Evolutionary conservation across 164 flowering plant species (phyloP).

Genomic region (Magnolia officinalis): DNA sequence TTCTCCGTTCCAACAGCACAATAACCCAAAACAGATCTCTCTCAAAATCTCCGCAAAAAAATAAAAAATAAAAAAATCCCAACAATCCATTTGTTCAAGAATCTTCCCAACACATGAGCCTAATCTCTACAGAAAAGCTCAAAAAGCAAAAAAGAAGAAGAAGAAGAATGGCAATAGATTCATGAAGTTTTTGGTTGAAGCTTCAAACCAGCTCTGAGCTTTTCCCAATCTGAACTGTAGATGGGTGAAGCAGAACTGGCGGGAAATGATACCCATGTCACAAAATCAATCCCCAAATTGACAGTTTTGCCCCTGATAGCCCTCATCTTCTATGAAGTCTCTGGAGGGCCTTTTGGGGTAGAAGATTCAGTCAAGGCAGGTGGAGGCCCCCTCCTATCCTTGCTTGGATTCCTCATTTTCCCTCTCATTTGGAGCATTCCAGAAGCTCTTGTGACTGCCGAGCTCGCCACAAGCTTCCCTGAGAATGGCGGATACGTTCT

Average conservation of each 20-base stretch:
- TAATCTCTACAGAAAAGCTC: background rate
- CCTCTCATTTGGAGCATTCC: slow-evolving; percentile 91
- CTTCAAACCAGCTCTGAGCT: background rate
- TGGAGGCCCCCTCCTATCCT: slow-evolving; percentile 73
- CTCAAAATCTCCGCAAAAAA: no score
- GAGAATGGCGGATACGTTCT: slow-evolving; percentile 85
- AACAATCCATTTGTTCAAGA: background rate
- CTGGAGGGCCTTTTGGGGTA: slow-evolving; percentile 92
- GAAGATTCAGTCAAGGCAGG: slow-evolving; percentile 85
- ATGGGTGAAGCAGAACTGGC: slow-evolving; percentile 48
- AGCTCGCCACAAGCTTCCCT: slow-evolving; percentile 79
- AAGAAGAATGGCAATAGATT: background rate
- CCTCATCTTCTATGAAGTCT: slow-evolving; percentile 84
- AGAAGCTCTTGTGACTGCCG: slow-evolving; percentile 85
- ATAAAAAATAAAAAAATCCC: background rate
- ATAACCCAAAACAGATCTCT: no score
- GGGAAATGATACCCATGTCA: slow-evolving; percentile 16
- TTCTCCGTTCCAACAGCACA: no score
- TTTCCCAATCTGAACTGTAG: background rate
- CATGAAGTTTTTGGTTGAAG: background rate
- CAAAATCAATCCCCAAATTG: slow-evolving; percentile 45
- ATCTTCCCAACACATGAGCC: background rate
- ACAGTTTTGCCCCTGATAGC: slow-evolving; percentile 73
- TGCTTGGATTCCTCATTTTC: slow-evolving; percentile 76
- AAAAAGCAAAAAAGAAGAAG: background rate